Evolutionary conservation across 352 stramenopile species (phyloP).

Genomic region (Globisporangium barbulae): DNA sequence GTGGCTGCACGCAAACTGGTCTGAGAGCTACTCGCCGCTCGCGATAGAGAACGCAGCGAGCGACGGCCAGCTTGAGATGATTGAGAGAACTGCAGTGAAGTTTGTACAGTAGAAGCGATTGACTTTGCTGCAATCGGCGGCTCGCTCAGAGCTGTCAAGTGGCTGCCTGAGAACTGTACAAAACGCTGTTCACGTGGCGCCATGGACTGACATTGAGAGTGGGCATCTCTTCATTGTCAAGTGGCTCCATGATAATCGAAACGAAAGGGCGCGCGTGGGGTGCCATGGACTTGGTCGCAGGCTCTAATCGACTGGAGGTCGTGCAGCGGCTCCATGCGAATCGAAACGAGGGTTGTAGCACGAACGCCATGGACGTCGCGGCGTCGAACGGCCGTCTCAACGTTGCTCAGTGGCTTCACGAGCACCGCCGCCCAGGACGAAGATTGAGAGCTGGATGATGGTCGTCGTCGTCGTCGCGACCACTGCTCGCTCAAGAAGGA

Average conservation of each 20-base stretch:
- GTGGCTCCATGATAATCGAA: neutral
- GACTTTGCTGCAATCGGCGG: neutral
- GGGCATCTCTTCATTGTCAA: neutral
- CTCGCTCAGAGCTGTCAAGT: neutral
- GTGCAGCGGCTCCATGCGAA: neutral
- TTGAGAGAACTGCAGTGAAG: neutral
- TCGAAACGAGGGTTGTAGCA: no score
- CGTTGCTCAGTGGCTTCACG: no score
- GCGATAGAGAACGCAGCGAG: neutral
- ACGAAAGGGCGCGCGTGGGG: neutral
- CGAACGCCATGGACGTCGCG: no score
- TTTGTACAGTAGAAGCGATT: neutral
- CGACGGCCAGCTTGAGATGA: neutral
- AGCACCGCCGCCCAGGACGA: no score
- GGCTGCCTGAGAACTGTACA: neutral
- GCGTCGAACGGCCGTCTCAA: no score
- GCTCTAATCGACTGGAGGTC: neutral
- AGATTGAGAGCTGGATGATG: no score
- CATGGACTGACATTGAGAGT: neutral
- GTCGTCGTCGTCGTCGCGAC: no score
- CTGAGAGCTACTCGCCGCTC: neutral
- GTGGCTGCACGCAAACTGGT: neutral
- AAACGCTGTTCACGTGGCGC: neutral
- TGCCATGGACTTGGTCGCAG: neutral
- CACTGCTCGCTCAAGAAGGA: no score